These are phyloP conservation scores for Daldinia sp. DNA, from an alignment of 2,329 filamentous ascomycete genomes.

Conservation along the genomic window DNA sequence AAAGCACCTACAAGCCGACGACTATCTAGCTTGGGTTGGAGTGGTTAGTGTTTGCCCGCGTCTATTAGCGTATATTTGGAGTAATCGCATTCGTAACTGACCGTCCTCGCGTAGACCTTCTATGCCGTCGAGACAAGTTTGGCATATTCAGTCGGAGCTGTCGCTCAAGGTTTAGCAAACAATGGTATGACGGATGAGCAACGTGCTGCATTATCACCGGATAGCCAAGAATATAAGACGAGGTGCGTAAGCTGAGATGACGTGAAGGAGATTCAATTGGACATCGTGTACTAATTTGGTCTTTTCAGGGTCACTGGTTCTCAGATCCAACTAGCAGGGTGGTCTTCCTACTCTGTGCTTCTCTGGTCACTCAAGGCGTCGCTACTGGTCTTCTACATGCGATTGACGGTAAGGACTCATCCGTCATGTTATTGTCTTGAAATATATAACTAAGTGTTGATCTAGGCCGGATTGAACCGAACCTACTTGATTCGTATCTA, in stretches of 20 bases:
- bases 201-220: constrained; percentile 52
- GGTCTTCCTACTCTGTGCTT: constrained; percentile 61
- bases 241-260: constrained; percentile 26
- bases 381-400: constrained; percentile 62
- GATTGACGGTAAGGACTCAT: constrained; percentile 52
- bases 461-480: constrained; percentile 51
- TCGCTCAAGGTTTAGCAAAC: constrained; percentile 60
- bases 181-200: constrained; percentile 62
- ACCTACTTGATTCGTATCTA: constrained; percentile 54
- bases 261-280: not conserved
- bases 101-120: constrained; percentile 51
- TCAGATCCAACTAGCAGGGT: constrained; percentile 61
- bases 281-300: constrained; percentile 8
- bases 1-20: constrained; percentile 47
- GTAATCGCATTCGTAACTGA: constrained; percentile 9
- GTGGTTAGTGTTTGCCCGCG: constrained; percentile 44
- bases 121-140: constrained; percentile 59
- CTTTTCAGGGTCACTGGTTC: constrained; percentile 55
- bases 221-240: constrained; percentile 54
- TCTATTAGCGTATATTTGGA: not conserved
- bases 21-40: constrained; percentile 49
- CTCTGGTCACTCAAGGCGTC: constrained; percentile 63
- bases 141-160: constrained; percentile 57
- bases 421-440: not conserved
- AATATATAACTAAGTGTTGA: constrained; percentile 9